These are phyloP conservation scores for Aspergillus quadrilineatus DNA, from an alignment of 2,329 filamentous ascomycete genomes.

Conservation along the genomic window DNA sequence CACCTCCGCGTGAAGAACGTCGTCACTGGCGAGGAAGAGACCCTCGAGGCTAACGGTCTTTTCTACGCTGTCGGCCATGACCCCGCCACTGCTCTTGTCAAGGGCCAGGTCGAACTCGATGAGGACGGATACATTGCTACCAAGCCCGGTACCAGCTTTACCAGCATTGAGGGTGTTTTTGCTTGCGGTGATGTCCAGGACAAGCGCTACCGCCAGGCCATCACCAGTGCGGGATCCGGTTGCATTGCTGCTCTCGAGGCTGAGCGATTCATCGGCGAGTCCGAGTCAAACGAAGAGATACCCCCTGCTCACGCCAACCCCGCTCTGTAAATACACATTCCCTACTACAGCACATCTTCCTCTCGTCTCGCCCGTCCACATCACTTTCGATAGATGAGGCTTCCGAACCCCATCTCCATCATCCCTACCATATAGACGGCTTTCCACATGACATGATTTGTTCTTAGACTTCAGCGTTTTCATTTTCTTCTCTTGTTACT, in stretches of 20 bases:
- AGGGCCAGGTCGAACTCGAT: constrained; percentile 85
- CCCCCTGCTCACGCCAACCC: constrained; percentile 55
- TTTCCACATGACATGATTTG: constrained; percentile 6
- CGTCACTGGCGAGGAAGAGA: constrained; percentile 71
- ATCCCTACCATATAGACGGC: constrained; percentile 1
- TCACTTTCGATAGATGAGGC: background rate
- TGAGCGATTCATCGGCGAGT: constrained; percentile 85
- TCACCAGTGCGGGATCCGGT: constrained; percentile 95
- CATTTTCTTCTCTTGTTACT: background rate
- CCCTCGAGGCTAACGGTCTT: constrained; percentile 84
- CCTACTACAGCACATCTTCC: background rate
- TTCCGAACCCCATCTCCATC: constrained; percentile 1
- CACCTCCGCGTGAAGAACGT: constrained; percentile 81
- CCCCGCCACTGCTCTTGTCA: constrained; percentile 85
- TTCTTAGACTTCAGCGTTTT: constrained; percentile 22
- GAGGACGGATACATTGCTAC: constrained; percentile 89
- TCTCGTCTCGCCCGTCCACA: background rate
- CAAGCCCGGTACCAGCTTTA: constrained; percentile 81
- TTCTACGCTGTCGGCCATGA: constrained; percentile 99
- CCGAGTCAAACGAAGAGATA: constrained; percentile 56
- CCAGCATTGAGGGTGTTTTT: constrained; percentile 87
- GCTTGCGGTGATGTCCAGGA: constrained; percentile 98
- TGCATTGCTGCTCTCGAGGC: constrained; percentile 95
- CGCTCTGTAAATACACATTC: constrained; percentile 51
- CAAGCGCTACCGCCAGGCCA: constrained; percentile 95